A percentile compares a stretch with the other conserved stretches of the same genome.
phyloP scores from a whole-genome alignment of 257 asterid genomes.

The Eucommia ulmoides region DNA sequence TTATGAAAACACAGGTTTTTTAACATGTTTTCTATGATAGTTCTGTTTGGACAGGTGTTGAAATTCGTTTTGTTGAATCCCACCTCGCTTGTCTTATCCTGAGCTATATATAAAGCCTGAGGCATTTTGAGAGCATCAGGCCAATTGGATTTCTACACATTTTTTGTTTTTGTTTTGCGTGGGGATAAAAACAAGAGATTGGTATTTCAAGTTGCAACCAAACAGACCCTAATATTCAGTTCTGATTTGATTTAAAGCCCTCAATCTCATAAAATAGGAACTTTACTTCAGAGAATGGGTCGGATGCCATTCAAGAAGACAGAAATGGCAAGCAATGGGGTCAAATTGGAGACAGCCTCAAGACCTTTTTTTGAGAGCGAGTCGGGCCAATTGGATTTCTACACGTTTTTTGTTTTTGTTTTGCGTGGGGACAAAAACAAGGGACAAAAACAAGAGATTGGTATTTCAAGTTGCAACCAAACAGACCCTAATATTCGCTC shows the following conservation, averaged over 20 bases:
- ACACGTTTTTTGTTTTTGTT: not conserved
- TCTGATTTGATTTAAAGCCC: too few species aligned
- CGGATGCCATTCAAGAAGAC: constrained; percentile 22
- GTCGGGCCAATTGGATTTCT: too few species aligned
- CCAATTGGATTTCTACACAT: too few species aligned
- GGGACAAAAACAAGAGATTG: not conserved
- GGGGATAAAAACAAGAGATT: not conserved
- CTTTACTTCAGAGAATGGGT: constrained; percentile 18
- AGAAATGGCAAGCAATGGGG: constrained; percentile 22
- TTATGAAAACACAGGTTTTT: too few species aligned
- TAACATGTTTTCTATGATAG: too few species aligned
- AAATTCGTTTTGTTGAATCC: not conserved
- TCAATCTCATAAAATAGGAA: not conserved
- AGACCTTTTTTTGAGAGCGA: too few species aligned
- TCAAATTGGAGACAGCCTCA: constrained; percentile 13
- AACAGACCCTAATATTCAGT: too few species aligned
- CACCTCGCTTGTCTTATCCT: not conserved
- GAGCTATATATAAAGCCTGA: not conserved
- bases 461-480: too few species aligned
- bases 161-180: not conserved
- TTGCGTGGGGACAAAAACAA: not conserved
- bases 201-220: too few species aligned
- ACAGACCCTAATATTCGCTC: too few species aligned
- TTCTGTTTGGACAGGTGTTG: too few species aligned
- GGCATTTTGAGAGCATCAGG: too few species aligned